Evolutionary conservation across 305 asterid genomes (phyloP), one percentile per base, ranked within the genome.

Genomic region (Withania somnifera): DNA sequence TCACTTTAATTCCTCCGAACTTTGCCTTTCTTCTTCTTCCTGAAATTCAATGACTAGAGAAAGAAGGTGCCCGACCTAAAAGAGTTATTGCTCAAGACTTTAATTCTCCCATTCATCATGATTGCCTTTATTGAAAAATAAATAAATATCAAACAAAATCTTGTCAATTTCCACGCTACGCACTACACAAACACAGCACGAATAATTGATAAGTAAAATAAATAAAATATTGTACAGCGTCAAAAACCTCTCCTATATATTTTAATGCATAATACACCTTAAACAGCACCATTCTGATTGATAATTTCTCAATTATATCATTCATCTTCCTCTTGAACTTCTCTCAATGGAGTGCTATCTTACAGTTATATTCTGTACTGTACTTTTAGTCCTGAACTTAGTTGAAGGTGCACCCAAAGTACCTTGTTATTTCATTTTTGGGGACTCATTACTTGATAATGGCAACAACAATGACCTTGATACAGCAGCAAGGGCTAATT

Each of bases 391-490:
- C 11, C 5, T 68, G 78, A 69, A 42, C 4, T 69, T 69, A 69
- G 56, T 69, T 69, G 7, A 69, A 78, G 83, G 56, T 9, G 77
- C 54, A 17, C 83, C 83, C 5, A 17, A 80, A 80, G 83, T 80
- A 15, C 83, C 77, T 38, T 80, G 83, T 19, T 80, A 80, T 52
- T 80, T 80, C 76, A 60, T 80, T 30, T 80, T 80, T 26, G 83
- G 83, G n/a, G 82, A 79, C 22, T 79, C 82, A 4, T 58, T 79
- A 58, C 71, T 79, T 45, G 82, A 79, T 63, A 79, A 80, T 63
- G 83, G 83, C 36, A 80, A 80, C 11, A 80, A 79, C 42, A 79
- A 79, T 42, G 40, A 79, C 47, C 77, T 79, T 45, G 2, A 47
- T 2, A 79, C 83, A 4, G 77, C 26, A 22, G 83, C 61, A 26